Evolutionary conservation across 2,329 filamentous ascomycete species (phyloP).

Genomic region (Arthrinium phaeospermum): DNA sequence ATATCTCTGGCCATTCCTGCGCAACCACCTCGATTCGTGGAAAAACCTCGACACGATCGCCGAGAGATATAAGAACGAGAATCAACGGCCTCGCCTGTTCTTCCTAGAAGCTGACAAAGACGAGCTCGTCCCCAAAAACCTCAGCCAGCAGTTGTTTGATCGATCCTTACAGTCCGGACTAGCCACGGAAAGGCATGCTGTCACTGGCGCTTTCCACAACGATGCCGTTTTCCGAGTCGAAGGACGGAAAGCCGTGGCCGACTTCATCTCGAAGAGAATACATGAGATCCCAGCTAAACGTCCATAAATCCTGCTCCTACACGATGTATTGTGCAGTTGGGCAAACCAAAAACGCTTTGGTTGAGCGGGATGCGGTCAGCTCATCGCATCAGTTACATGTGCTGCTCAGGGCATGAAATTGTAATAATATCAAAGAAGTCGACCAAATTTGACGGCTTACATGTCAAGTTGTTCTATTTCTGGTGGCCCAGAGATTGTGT

Average conservation of each 20-base stretch:
- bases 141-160: slow-evolving; percentile 52
- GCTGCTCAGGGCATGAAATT: neutral
- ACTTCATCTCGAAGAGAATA: slow-evolving; percentile 42
- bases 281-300: neutral
- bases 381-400: neutral
- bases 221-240: slow-evolving; percentile 56
- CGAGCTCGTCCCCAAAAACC: slow-evolving; percentile 61
- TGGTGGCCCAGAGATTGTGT: neutral
- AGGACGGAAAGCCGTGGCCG: slow-evolving; percentile 51
- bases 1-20: slow-evolving; percentile 75
- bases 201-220: slow-evolving; percentile 61
- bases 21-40: slow-evolving; percentile 65
- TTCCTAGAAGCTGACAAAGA: slow-evolving; percentile 64
- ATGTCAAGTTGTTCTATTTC: neutral
- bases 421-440: neutral
- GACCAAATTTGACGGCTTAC: neutral
- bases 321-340: neutral
- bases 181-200: slow-evolving; percentile 48
- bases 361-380: neutral
- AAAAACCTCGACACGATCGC: slow-evolving; percentile 54
- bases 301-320: neutral
- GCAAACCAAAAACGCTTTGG: too few species aligned
- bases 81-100: slow-evolving; percentile 45
- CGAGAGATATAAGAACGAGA: slow-evolving; percentile 33
- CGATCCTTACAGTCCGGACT: slow-evolving; percentile 56